phyloP scores from a whole-genome alignment of 73 alveolate genomes.

The Stentor coeruleus region DNA sequence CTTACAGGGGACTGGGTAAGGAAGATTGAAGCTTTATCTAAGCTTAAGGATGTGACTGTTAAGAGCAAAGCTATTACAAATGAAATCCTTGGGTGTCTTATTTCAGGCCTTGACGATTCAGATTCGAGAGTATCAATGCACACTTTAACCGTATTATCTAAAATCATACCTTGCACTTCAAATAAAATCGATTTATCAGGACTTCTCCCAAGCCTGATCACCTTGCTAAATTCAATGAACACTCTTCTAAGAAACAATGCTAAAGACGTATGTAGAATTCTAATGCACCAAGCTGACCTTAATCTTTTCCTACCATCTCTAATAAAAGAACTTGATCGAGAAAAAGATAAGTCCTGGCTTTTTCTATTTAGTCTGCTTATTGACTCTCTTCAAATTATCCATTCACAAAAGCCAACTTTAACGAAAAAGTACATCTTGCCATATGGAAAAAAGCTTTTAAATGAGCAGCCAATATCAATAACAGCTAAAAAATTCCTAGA shows the following conservation, averaged over 20 bases:
- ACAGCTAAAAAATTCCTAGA: not conserved
- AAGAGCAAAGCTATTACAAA: not conserved
- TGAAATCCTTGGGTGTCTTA: not conserved
- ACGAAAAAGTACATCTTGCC: not conserved
- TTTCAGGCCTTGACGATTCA: constrained; percentile 4
- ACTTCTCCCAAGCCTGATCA: not conserved
- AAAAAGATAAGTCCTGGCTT: constrained; percentile 9
- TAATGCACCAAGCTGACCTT: constrained; percentile 9
- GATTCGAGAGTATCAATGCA: constrained; percentile 26
- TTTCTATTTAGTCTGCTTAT: not conserved
- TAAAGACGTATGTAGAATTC: constrained; percentile 19
- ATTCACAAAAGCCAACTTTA: not conserved
- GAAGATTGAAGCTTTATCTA: constrained; percentile 14
- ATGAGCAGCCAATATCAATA: not conserved
- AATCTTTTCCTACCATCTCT: not conserved
- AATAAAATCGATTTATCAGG: constrained; percentile 1
- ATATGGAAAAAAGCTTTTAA: not conserved
- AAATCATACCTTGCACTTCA: constrained; percentile 8
- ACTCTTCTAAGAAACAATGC: constrained; percentile 13
- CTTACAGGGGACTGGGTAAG: constrained; percentile 14
- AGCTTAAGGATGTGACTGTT: not conserved
- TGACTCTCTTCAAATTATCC: not conserved
- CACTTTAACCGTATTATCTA: constrained; percentile 19
- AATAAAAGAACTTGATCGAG: not conserved
- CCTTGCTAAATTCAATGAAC: not conserved